Conservation (phyloP, 768 basidiomycete genomes). For the Tylopilus rubrobrunneus region DNA sequence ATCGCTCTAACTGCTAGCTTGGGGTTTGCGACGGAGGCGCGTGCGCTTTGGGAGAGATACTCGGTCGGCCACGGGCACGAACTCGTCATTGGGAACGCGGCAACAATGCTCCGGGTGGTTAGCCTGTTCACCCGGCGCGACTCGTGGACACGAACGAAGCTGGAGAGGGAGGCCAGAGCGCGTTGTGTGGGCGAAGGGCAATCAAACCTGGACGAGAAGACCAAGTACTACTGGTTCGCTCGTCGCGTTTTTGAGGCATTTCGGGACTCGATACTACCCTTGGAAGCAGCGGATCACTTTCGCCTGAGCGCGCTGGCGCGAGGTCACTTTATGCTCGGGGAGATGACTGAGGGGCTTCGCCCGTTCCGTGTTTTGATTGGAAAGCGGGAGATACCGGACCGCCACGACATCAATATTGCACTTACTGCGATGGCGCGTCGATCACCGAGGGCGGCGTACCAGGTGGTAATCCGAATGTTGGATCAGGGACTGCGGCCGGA, state of each 20-base stretch:
- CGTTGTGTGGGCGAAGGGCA: neutral
- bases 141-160: constrained; percentile 17
- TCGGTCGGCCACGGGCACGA: constrained; percentile 38
- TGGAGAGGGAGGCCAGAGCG: neutral
- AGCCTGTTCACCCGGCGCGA: constrained; percentile 36
- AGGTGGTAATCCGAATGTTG: constrained; percentile 50
- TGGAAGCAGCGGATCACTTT: constrained; percentile 44
- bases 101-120: constrained; percentile 40
- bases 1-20: constrained; percentile 42
- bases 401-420: constrained; percentile 62
- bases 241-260: constrained; percentile 44
- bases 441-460: constrained; percentile 43
- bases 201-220: constrained; percentile 1
- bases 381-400: constrained; percentile 54
- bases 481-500: constrained; percentile 47
- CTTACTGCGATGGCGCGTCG: constrained; percentile 51
- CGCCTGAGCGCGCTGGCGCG: constrained; percentile 60
- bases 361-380: constrained; percentile 43
- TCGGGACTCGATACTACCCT: constrained; percentile 40
- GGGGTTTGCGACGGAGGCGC: constrained; percentile 47
- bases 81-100: constrained; percentile 42
- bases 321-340: constrained; percentile 55
- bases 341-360: constrained; percentile 43
- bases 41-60: constrained; percentile 57
- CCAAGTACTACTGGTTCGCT: constrained; percentile 36